Evolutionary conservation across 768 basidiomycete species (phyloP), one percentile per base, ranked within the genome.

Genomic region (Xerocomus spinulosus): DNA sequence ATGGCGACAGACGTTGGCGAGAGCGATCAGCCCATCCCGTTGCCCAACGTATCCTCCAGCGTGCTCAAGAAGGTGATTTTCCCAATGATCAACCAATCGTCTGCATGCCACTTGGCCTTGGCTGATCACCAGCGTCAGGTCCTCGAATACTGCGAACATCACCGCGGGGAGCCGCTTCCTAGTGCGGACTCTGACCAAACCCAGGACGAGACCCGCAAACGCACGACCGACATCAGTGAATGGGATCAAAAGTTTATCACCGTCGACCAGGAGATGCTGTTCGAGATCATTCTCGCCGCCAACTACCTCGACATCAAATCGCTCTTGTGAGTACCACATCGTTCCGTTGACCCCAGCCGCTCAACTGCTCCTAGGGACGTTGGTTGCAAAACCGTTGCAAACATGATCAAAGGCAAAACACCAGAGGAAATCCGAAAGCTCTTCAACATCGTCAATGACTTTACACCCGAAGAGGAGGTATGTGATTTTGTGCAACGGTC

Each of bases 381-480:
- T 50, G 94, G 94, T 2, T 96, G 94, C 81, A 95, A 96, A 78
- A 96, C 92, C 4, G 94, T 96, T 5, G 96, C 96, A 13, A 98
- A 98, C 79, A 99, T 98, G 96, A 98, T 99, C 80, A 98, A 99
- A 76, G 96, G 96, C 28, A 99, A 99, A 81, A 95, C 94, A 4
- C 96, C 96, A 20, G 96, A 98, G 69, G 96, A 98, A 73, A 98
- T 99, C 58, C 86, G 95, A 49, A 97, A 97, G 64, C 81, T 98
- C 45, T 97, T 93, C 76, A 95, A 96, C 79, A 93, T 94, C 55
- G 88, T 91, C 26, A 93, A 93, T 67, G 96, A 97, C 71, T 99
- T 99, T 65, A 98, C 96, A 4, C 93, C 95, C 17, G 96, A 99
- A 66, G 96, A 98, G 68, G 96, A 99, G 85, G 95, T 92, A 38